Base-by-base conservation (phyloP, 495 filamentous ascomycete genomes). In the Penicillium longicatenatum region DNA sequence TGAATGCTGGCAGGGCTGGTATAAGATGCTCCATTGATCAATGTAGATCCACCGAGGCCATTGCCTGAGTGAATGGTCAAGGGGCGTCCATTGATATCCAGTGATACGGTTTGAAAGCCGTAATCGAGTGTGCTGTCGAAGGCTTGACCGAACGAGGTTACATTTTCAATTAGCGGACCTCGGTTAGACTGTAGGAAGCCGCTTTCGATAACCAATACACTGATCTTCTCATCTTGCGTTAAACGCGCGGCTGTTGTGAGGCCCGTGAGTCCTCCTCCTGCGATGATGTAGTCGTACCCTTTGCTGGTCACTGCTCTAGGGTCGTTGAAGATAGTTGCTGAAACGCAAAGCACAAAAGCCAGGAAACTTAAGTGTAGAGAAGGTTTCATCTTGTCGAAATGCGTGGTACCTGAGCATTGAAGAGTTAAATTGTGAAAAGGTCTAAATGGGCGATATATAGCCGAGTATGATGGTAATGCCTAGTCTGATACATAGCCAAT, bases 41-140 rank as follows among this genome's bases (percentile, higher is more conserved):
- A 75, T 9, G 81, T 85, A 16, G 80, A 81, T 5, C 84, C 86
- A 11, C 85, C 86, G 3, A 74, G 66, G 6, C 66, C 67, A 9
- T 70, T 71, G 17, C 66, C 69, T 5, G 69, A 62, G 20, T 54
- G 47, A 41, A 71, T 63, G 11, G 43, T 21, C 14, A 50, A 50
- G 1, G 60, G 52, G 5, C 52, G 59, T 12, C 61, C 60, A 19
- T 67, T 59, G 48, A 61, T 65, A 3, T 47, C 53, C 10, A 56
- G 57, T 3, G 41, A 14, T 8, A 53, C 31, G 14, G 69, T 69
- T 16, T 59, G 29, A 31, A 45, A 63, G 26, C 30, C 43, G 29
- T 58, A 46, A 30, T 63, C 60, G 26, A 59, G 22, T 12, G 42
- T n/a, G 37, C 45, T 70, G 11, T 62, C 67, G 6, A 70, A 70